Base-by-base conservation (phyloP, 2,329 filamentous ascomycete genomes). In the Cucurbitaria berberidis region DNA sequence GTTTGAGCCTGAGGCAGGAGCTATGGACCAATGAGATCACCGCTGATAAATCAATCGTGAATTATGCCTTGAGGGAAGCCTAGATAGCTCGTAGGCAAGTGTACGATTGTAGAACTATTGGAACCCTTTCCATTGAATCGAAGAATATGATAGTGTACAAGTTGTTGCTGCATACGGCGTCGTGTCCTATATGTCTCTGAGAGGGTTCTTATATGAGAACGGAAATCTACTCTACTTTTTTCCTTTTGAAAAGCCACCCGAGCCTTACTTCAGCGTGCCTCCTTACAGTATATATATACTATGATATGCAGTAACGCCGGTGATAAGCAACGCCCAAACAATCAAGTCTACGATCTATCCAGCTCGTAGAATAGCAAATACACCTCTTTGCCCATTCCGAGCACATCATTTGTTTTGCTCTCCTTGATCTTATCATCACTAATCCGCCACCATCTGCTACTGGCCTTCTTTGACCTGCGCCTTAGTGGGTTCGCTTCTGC, bases 391-490 rank as follows among this genome's bases (percentile, higher is more conserved):
- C 97, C 92, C 92, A 97, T 96, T 7, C 87, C 86, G 52, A 99
- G 75, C 6, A 99, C 91, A 64, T 99, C 95, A 48, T 83, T 86
- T 5, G 93, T 98, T 80, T 93, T 96, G 62, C 91, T 89, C 76
- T 98, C 93, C 71, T 93, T 95, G 67, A 98, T 86, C 76, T 96
- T 96, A 62, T 99, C 95, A 73, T 99, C 95, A 61, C 93, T 97
- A 62, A 99, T 96, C 30, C 95, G 86, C 95, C 95, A 99, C 95
- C 95, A 99, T 35, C 89, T 86, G 68, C 96, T 89, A 39, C 82
- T 84, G 11, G 79, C 76, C 68, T 85, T 86, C 62, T 82, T 84
- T 13, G 65, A 55, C 55, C 83, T 85, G 63, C 84, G 86, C 59
- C 80, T 84, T 30, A 81, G 47, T 3, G 66, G 65, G 18, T 64